A percentile compares a stretch with the other conserved stretches of the same genome.
phyloP scores from a whole-genome alignment of 495 filamentous ascomycete genomes.

The Oidiodendron maius region DNA sequence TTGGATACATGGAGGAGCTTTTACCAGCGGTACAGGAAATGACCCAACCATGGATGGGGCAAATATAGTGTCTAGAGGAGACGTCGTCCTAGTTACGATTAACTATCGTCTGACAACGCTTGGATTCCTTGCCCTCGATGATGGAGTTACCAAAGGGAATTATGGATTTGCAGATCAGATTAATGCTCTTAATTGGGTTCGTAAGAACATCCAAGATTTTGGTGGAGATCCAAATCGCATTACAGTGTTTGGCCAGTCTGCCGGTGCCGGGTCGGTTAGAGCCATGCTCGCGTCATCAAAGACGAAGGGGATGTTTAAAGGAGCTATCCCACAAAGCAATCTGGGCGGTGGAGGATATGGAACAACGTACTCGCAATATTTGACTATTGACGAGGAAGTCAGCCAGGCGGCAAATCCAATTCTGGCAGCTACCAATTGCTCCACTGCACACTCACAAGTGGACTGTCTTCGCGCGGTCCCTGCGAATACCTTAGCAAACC shows the following conservation, averaged over 20 bases:
- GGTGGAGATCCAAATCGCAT: conserved; percentile 63
- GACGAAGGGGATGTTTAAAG: conserved; percentile 34
- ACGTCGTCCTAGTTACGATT: conserved; percentile 38
- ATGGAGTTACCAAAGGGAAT: conserved; percentile 25
- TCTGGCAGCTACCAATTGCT: conserved; percentile 30
- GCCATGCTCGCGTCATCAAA: conserved; percentile 15
- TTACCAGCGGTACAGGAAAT: conserved; percentile 39
- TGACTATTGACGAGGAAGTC: conserved; percentile 37
- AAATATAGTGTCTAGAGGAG: conserved; percentile 38
- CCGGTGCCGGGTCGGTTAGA: conserved; percentile 56
- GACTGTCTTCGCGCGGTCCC: conserved; percentile 31
- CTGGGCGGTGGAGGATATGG: conserved; percentile 40
- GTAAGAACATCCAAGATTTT: conserved; percentile 60
- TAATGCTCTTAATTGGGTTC: conserved; percentile 52
- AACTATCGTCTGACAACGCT: conserved; percentile 24
- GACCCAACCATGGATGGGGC: conserved; percentile 34
- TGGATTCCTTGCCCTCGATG: conserved; percentile 16
- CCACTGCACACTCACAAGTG: too few relatives aligned
- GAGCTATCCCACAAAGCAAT: conserved; percentile 38
- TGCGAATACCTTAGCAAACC: conserved; percentile 24
- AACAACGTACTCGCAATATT: conserved; percentile 43
- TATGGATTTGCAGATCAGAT: conserved; percentile 36
- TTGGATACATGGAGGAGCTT: conserved; percentile 60
- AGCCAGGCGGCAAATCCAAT: conserved; percentile 26
- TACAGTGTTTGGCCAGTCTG: conserved; percentile 67